Percentiles rank a stretch among this genome's conserved stretches.
Evolutionary conservation across 768 basidiomycete species (phyloP).

Genomic region (Candolleomyces aberdarensis): DNA sequence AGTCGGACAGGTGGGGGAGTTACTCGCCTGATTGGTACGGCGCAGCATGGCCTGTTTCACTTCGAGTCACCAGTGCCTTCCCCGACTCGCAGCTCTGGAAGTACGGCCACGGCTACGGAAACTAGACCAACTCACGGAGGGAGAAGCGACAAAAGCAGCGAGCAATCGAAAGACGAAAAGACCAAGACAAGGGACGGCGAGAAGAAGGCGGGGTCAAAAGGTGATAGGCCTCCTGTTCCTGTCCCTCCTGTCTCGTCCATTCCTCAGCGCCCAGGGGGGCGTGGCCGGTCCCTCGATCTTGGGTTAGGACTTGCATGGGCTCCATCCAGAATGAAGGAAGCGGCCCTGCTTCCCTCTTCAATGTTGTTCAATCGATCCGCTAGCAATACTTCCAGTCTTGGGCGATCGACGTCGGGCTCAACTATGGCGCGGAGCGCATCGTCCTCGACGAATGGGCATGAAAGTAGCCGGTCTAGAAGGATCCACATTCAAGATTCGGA

Average conservation of each 20-base stretch:
- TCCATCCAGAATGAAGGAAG: slow-evolving; percentile 62
- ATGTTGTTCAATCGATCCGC: slow-evolving; percentile 33
- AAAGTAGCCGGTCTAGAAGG: slow-evolving; percentile 19
- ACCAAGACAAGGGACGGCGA: slow-evolving; percentile 24
- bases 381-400: slow-evolving; percentile 28
- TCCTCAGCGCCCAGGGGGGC: slow-evolving; percentile 44
- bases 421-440: slow-evolving; percentile 19
- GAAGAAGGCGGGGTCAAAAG: slow-evolving; percentile 9
- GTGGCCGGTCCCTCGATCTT: slow-evolving; percentile 71
- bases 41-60: slow-evolving; percentile 59
- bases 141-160: slow-evolving; percentile 26
- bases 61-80: slow-evolving; percentile 69
- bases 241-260: slow-evolving; percentile 30
- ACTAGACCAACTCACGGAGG: slow-evolving; percentile 19
- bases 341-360: slow-evolving; percentile 54
- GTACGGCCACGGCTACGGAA: slow-evolving; percentile 25
- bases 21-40: slow-evolving; percentile 29
- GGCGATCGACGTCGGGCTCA: slow-evolving; percentile 21
- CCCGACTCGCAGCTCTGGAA: slow-evolving; percentile 36
- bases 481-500: slow-evolving; percentile 10
- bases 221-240: slow-evolving; percentile 16
- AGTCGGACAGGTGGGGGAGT: slow-evolving; percentile 24
- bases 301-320: slow-evolving; percentile 73
- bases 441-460: slow-evolving; percentile 16
- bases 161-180: slow-evolving; percentile 25